Base-by-base conservation (phyloP, 2,329 filamentous ascomycete genomes). In the Fusarium keratoplasticum region DNA sequence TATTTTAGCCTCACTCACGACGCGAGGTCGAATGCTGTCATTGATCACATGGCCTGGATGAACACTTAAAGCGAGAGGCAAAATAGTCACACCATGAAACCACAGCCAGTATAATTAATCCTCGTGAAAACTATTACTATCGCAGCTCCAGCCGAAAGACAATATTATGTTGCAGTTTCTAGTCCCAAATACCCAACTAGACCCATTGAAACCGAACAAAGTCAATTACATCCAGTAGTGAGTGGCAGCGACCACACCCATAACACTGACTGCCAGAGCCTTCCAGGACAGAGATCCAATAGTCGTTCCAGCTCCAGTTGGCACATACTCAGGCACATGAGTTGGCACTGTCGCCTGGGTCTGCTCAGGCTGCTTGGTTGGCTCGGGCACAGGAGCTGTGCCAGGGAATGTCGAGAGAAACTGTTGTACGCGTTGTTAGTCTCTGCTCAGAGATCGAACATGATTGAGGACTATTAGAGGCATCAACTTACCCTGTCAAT, bases 1-100 rank as follows among this genome's bases (percentile, higher is more conserved):
- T 50, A 50, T 29, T 29, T 22, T 9, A 4, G 44, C 22, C 58
- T 72, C 72, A 74, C 42, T 11, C n/a, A 40, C 3, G n/a, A 20
- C 13, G 38, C 10, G 2, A 40, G 10, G n/a, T 20, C 10, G 18
- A 10, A 5, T 10, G 2, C n/a, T 11, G 5, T 13, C 38, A 13
- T 40, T 40, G 5, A 40, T 44, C n/a, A 8, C 40, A 25, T 5
- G 11, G 13, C 1, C 2, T 44, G 9, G 13, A 25, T 44, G 6
- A 25, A 25, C 13, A 25, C 4, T 14, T 8, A 3, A 2, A 22
- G n/a, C n/a, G 11, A 4, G 10, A 40, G 18, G n/a, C 18, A 20
- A 20, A 40, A 11, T 11, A 22, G 42, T 16, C 4, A 44, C 9
- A 9, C 1, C 4, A 44, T 25, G 20, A 16, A 44, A 44, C 3